Percentiles rank a stretch among this genome's conserved stretches.
Evolutionary conservation across 306 rosid species (phyloP).

Genomic region (Styphnolobium japonicum): DNA sequence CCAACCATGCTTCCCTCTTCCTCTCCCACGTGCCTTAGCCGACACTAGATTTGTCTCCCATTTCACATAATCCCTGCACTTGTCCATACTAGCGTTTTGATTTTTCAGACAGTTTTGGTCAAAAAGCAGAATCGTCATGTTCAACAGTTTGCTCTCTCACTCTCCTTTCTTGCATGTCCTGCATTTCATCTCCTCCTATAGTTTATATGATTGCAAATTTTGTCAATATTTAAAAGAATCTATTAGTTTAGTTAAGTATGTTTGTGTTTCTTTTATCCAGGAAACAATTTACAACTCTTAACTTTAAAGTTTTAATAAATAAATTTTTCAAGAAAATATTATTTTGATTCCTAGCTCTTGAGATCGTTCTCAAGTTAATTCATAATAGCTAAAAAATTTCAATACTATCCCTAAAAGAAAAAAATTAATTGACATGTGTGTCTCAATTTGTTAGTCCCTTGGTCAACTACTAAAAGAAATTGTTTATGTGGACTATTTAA

Average conservation of each 20-base stretch:
- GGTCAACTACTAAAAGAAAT: too few relatives aligned
- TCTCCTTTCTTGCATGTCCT: constrained; percentile 20
- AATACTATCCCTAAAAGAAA: too few relatives aligned
- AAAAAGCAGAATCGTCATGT: constrained; percentile 26
- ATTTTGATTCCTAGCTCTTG: too few relatives aligned
- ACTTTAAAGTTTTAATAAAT: neutral
- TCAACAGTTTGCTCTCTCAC: constrained; percentile 1
- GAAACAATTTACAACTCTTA: neutral
- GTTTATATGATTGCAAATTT: neutral
- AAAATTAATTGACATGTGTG: too few relatives aligned
- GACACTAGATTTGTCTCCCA: constrained; percentile 47
- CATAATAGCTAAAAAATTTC: too few relatives aligned
- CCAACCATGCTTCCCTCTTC: constrained; percentile 49
- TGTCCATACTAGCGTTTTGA: neutral
- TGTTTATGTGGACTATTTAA: too few relatives aligned
- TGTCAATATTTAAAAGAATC: neutral
- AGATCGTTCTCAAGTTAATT: too few relatives aligned
- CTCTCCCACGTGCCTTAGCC: constrained; percentile 44
- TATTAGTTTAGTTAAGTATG: neutral
- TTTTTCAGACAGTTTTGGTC: constrained; percentile 16
- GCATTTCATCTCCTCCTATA: constrained; percentile 8
- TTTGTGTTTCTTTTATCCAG: neutral
- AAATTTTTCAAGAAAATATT: too few relatives aligned
- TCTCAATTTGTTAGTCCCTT: too few relatives aligned
- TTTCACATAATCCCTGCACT: constrained; percentile 21